These are phyloP conservation scores for Melastoma candidum DNA, from an alignment of 441 rosid genomes.

Conservation along the genomic window DNA sequence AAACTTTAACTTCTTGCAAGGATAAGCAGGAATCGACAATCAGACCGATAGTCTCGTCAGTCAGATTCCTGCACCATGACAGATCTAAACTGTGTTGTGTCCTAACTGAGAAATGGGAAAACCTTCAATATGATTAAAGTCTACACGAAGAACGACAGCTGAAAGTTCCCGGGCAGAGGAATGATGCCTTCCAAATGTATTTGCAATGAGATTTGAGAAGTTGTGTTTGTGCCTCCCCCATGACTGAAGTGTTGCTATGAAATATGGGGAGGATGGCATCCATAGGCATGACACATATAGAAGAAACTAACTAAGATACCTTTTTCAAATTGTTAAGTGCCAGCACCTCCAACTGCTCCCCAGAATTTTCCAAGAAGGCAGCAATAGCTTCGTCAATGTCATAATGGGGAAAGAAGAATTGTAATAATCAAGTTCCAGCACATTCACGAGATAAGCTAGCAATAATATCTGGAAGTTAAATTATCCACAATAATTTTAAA, in stretches of 20 bases:
- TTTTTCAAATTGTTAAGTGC: constrained; percentile 61
- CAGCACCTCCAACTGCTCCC: constrained; percentile 51
- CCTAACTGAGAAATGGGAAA: constrained; percentile 43
- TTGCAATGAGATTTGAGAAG: no score
- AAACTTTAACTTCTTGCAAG: constrained; percentile 57
- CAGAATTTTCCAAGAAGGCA: constrained; percentile 75
- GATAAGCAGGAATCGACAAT: constrained; percentile 77
- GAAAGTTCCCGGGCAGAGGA: no score
- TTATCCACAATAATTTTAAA: constrained; percentile 2
- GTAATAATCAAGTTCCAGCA: constrained; percentile 51
- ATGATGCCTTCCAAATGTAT: no score
- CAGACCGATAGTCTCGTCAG: constrained; percentile 57
- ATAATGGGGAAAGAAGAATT: constrained; percentile 7
- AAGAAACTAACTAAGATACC: constrained; percentile 27
- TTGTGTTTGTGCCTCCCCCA: no score
- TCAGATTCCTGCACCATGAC: constrained; percentile 74
- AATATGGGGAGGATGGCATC: no score
- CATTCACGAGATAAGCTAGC: constrained; percentile 1
- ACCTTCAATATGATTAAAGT: constrained; percentile 1
- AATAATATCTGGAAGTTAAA: constrained; percentile 6
- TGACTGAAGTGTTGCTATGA: no score
- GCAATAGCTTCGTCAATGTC: constrained; percentile 85
- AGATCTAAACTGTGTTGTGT: constrained; percentile 54
- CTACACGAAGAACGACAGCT: no score
- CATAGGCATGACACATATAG: no score